Percentiles rank a stretch among this genome's conserved stretches.
Conservation (phyloP, 192 early-diverging fungal species). For the Coemansia sp. region DNA sequence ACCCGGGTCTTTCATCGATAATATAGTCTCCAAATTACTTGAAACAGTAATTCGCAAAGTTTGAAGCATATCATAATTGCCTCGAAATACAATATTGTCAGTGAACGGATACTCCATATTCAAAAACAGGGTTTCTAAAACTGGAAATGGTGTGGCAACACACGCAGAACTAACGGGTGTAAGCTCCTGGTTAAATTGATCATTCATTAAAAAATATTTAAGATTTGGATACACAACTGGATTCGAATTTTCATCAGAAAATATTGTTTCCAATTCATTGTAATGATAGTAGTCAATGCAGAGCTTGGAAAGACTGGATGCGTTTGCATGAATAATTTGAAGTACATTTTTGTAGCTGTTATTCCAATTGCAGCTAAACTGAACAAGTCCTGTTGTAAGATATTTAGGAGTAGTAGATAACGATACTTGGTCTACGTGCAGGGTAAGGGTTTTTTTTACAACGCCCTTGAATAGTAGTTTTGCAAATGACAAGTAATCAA, state of each 20-base stretch:
- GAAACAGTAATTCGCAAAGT: background rate
- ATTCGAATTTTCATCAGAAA: background rate
- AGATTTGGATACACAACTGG: background rate
- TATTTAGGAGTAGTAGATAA: background rate
- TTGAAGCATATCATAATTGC: background rate
- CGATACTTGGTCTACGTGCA: background rate
- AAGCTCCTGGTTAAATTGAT: background rate
- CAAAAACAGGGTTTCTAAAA: background rate
- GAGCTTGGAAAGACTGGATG: background rate
- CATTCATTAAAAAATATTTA: background rate
- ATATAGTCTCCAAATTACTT: background rate
- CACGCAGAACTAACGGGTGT: background rate
- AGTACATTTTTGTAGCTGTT: background rate
- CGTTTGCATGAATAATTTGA: background rate
- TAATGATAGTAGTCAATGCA: background rate
- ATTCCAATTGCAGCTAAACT: background rate
- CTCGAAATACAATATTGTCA: background rate
- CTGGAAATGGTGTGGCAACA: background rate
- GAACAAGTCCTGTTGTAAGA: background rate
- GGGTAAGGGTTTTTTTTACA: background rate
- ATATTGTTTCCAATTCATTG: background rate
- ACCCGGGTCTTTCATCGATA: background rate
- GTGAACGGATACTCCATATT: background rate
- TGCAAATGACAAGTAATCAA: no score
- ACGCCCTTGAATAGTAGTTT: no score